Conservation (phyloP, 1,139 yeast genomes). For the Geotrichum aggregatum region DNA sequence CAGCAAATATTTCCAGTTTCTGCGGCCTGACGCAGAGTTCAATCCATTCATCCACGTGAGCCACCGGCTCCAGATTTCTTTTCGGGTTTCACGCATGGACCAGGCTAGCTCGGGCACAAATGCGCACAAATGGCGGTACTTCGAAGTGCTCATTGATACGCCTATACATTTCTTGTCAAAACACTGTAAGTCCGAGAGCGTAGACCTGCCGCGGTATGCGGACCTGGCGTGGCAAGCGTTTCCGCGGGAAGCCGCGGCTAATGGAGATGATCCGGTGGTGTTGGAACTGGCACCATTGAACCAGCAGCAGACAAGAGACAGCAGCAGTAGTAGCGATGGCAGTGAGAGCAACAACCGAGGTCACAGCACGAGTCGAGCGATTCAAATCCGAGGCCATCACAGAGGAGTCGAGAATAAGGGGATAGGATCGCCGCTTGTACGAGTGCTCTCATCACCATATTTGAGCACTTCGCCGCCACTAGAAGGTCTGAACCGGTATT, state of each 20-base stretch:
- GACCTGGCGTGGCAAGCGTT: background rate
- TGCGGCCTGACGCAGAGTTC: slow-evolving; percentile 65
- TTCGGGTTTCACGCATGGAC: slow-evolving; percentile 66
- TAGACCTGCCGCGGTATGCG: slow-evolving; percentile 66
- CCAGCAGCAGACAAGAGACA: background rate
- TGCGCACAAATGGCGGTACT: slow-evolving; percentile 70
- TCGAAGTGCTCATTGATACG: slow-evolving; percentile 84
- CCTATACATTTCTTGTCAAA: slow-evolving; percentile 72
- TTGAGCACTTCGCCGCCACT: background rate
- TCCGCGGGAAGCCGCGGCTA: background rate
- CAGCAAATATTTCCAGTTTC: slow-evolving; percentile 22
- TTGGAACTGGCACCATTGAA: no score
- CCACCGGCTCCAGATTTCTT: slow-evolving; percentile 74
- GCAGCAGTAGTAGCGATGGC: background rate
- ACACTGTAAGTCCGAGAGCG: slow-evolving; percentile 61
- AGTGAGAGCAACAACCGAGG: no score
- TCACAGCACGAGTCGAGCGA: background rate
- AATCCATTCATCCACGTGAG: slow-evolving; percentile 64
- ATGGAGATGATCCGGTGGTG: background rate
- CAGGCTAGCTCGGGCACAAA: slow-evolving; percentile 29
- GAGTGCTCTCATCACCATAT: slow-evolving; percentile 11
- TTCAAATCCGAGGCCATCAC: background rate
- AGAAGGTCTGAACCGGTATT: background rate
- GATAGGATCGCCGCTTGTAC: slow-evolving; percentile 12
- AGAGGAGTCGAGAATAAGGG: slow-evolving; percentile 1